Evolutionary conservation across 768 basidiomycete genomes (phyloP).

Genomic region (Amyloporia xantha): DNA sequence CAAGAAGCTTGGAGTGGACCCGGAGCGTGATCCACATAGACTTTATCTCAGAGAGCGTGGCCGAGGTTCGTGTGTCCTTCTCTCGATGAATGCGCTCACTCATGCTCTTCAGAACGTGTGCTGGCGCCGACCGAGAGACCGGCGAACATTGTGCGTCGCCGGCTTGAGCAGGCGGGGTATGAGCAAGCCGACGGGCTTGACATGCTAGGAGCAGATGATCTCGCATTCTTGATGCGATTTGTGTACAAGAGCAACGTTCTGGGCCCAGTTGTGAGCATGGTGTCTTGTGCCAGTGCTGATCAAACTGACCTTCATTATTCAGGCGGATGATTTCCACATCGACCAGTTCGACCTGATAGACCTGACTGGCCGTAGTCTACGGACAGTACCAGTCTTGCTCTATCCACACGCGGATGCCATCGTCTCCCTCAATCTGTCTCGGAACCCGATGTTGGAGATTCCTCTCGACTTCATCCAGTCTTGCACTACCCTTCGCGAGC

Average conservation of each 20-base stretch:
- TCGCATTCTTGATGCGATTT: constrained; percentile 84
- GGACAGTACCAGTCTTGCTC: constrained; percentile 82
- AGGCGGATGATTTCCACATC: constrained; percentile 72
- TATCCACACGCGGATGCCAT: constrained; percentile 83
- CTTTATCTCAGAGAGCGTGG: constrained; percentile 73
- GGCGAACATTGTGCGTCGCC: constrained; percentile 73
- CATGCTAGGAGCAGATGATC: constrained; percentile 66
- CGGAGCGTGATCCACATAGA: constrained; percentile 54
- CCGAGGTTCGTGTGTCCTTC: constrained; percentile 43
- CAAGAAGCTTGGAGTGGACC: constrained; percentile 42
- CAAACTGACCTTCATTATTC: constrained; percentile 6
- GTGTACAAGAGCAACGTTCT: constrained; percentile 78
- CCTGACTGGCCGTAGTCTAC: constrained; percentile 71
- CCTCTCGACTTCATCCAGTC: constrained; percentile 95
- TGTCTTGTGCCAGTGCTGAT: background rate
- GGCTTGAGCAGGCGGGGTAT: constrained; percentile 87
- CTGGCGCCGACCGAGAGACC: constrained; percentile 78
- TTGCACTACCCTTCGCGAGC: constrained; percentile 75
- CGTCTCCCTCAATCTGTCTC: constrained; percentile 78
- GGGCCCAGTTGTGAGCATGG: constrained; percentile 47
- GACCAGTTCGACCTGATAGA: constrained; percentile 76
- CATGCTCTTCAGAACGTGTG: constrained; percentile 58
- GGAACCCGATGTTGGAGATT: constrained; percentile 94
- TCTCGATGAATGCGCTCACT: background rate
- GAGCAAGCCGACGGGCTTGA: constrained; percentile 74